phyloP scores from a whole-genome alignment of 176 grass and related monocot genomes.

The bread wheat (Triticum aestivum) region IWGSC_CS_RefSeq_v2.1 NC_057798.1:152417859-152418358 shows the following conservation, averaged over 20 bases:
- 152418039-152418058: not conserved
- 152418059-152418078: not conserved
- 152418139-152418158: not conserved
- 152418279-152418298: no score
- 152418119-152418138: conserved; percentile 41
- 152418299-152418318: no score
- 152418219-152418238: conserved; percentile 15
- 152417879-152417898: conserved; percentile 8
- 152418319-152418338: no score
- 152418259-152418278: conserved; percentile 2
- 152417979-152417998: conserved; percentile 37
- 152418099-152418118: conserved; percentile 30
- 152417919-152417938: not conserved
- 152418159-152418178: conserved; percentile 27
- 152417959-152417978: conserved; percentile 24
- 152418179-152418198: conserved; percentile 33
- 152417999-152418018: conserved; percentile 27
- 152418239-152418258: conserved; percentile 19
- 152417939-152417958: not conserved
- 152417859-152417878: conserved; percentile 16
- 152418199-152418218: conserved; percentile 4
- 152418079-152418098: not conserved
- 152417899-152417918: conserved; percentile 35
- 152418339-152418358: no score
- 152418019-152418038: not conserved